Base-by-base conservation (phyloP, 2,329 filamentous ascomycete species). In the Elsinoe fawcettii region DNA sequence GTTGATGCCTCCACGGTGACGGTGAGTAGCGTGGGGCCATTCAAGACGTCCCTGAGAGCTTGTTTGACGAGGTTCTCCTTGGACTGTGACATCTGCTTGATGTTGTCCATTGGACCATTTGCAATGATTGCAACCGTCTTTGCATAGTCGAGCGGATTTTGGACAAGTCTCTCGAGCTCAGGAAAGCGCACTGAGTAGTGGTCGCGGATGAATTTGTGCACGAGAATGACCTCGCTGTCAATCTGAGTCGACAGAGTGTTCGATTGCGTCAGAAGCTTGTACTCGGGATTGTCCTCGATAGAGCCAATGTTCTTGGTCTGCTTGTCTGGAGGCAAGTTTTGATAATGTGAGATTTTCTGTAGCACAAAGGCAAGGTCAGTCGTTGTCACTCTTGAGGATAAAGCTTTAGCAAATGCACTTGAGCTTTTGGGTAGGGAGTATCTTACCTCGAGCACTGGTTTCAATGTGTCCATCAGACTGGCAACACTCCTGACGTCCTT, bases 131-230 rank as follows among this genome's bases (percentile, higher is more conserved):
- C 85, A 7, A 97, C 93, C 0, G 93, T 89, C 75, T 95, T 96
- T 25, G 92, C 90, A 73, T 96, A 99, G 69, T 96, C 90, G 53
- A 97, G 80, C 1, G 93, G 90, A 66, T 92, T 96, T 58, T 88
- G 90, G 60, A 99, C 86, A 32, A 99, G 81, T 16, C 81, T 83
- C 71, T 99, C 93, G 39, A 99, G 81, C 72, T 96, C 92, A 0
- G 93, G 92, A 66, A 97, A 99, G 60, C 92, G 84, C 16, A 87
- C 80, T 8, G 91, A 96, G 74, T 99, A 99, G 73, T 96, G 90
- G 67, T 99, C 93, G 66, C 92, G 84, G 59, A 96, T 90, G 71
- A 90, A 95, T 74, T 99, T 99, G 78, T 99, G 93, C 20, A 97
- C 88, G 6, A 93, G 81, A 32, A 88, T 87, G 46, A 97, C 88